phyloP scores from a whole-genome alignment of 345 rosid species.

The Lenwebbia sp. region DNA sequence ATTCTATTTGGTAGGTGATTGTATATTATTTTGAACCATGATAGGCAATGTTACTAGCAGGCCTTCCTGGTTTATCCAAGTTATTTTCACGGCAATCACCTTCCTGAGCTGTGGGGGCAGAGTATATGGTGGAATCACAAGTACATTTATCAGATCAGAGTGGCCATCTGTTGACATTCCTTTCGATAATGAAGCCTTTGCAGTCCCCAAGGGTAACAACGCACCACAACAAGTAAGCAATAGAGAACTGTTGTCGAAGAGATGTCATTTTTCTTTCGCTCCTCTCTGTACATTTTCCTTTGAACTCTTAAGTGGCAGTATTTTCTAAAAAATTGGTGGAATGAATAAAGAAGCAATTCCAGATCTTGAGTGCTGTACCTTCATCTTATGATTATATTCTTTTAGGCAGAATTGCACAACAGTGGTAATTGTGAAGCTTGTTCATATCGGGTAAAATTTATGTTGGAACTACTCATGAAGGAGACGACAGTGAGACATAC shows the following conservation, averaged over 20 bases:
- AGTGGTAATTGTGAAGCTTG: not conserved
- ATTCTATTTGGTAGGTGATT: not conserved
- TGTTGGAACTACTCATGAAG: not conserved
- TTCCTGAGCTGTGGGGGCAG: slow-evolving; percentile 15
- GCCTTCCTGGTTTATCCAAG: not conserved
- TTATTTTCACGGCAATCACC: slow-evolving; percentile 10
- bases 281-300: not conserved
- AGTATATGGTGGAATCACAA: slow-evolving; percentile 57
- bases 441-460: not conserved
- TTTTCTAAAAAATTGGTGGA: not conserved
- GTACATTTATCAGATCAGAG: slow-evolving; percentile 58
- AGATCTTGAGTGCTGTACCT: not conserved
- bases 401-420: not conserved
- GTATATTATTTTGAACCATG: not conserved
- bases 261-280: not conserved
- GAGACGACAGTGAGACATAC: not conserved
- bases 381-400: not conserved
- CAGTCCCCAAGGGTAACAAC: slow-evolving; percentile 66
- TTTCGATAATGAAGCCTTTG: slow-evolving; percentile 57
- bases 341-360: not conserved
- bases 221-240: slow-evolving; percentile 82
- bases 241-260: not conserved
- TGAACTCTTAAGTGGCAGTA: not conserved
- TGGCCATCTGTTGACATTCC: slow-evolving; percentile 90
- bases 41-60: not conserved